These are phyloP conservation scores for Phylloporus sp. DNA, from an alignment of 768 basidiomycete species.

Conservation along the genomic window DNA sequence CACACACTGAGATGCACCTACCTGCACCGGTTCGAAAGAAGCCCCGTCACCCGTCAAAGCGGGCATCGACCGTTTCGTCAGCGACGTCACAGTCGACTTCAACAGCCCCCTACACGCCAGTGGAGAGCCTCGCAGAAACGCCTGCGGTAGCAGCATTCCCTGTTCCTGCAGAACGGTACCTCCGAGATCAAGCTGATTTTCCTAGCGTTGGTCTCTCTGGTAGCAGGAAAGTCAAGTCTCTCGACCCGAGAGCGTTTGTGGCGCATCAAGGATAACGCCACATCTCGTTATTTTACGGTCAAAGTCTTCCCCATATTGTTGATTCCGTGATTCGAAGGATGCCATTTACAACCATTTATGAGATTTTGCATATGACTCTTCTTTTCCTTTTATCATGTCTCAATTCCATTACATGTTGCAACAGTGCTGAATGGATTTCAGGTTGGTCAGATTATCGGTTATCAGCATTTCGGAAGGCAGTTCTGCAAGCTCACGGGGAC, in stretches of 20 bases:
- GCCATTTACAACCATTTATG: too few relatives aligned
- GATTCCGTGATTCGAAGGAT: too few relatives aligned
- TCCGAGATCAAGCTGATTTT: constrained; percentile 28
- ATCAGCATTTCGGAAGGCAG: too few relatives aligned
- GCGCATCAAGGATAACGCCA: constrained; percentile 19
- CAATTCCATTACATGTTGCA: too few relatives aligned
- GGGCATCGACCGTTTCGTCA: constrained; percentile 35
- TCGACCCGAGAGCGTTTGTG: constrained; percentile 40
- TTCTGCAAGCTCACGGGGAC: too few relatives aligned
- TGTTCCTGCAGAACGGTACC: constrained; percentile 29
- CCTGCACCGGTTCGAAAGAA: constrained; percentile 16
- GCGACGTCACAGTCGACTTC: constrained; percentile 46
- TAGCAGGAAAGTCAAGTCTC: constrained; percentile 27
- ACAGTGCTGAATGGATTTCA: too few relatives aligned
- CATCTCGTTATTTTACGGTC: too few relatives aligned
- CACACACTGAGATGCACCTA: constrained; percentile 26
- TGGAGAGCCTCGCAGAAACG: constrained; percentile 31
- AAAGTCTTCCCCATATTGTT: too few relatives aligned
- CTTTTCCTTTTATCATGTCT: too few relatives aligned
- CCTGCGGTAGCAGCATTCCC: constrained; percentile 20
- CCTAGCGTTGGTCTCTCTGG: constrained; percentile 38
- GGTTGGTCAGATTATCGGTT: too few relatives aligned
- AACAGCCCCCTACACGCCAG: constrained; percentile 34
- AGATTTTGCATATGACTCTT: too few relatives aligned
- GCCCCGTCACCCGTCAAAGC: constrained; percentile 24